A percentile compares a stretch with the other conserved stretches of the same genome.
Conservation (phyloP, 208 protist genomes). For the Tetramitus jugosus region DNA sequence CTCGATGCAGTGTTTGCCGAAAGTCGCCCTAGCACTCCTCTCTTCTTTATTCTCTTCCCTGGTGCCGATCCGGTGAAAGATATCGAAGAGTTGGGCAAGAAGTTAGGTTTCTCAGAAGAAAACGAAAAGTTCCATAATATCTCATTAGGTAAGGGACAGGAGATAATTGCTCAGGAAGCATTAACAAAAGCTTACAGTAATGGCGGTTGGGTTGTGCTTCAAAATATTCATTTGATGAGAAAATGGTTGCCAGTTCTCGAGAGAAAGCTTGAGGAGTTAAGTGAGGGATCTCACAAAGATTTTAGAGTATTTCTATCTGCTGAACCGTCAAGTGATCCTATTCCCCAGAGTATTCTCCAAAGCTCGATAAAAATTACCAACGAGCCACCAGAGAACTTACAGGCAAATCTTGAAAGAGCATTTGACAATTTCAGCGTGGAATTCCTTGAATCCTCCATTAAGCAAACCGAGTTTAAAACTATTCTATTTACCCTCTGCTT, state of each 20-base stretch:
- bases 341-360: slow-evolving; percentile 65
- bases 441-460: slow-evolving; percentile 51
- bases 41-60: slow-evolving; percentile 80
- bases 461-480: slow-evolving; percentile 55
- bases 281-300: slow-evolving; percentile 43
- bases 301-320: slow-evolving; percentile 72
- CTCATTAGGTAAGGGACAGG: slow-evolving; percentile 73
- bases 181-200: slow-evolving; percentile 37
- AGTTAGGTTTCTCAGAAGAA: slow-evolving; percentile 50
- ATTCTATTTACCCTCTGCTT: slow-evolving; percentile 62
- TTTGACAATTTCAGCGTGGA: slow-evolving; percentile 55
- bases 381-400: slow-evolving; percentile 75
- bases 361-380: slow-evolving; percentile 85
- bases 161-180: slow-evolving; percentile 53
- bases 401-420: slow-evolving; percentile 60
- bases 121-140: slow-evolving; percentile 56
- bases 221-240: slow-evolving; percentile 81
- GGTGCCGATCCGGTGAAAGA: slow-evolving; percentile 69
- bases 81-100: slow-evolving; percentile 53
- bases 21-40: slow-evolving; percentile 42
- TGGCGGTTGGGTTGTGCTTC: slow-evolving; percentile 65
- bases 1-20: slow-evolving; percentile 57
- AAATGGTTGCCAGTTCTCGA: slow-evolving; percentile 71
- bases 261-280: slow-evolving; percentile 55
- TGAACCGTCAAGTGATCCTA: slow-evolving; percentile 45